Evolutionary conservation across 2,329 filamentous ascomycete species (phyloP).

Genomic region (Colletotrichum salicis): DNA sequence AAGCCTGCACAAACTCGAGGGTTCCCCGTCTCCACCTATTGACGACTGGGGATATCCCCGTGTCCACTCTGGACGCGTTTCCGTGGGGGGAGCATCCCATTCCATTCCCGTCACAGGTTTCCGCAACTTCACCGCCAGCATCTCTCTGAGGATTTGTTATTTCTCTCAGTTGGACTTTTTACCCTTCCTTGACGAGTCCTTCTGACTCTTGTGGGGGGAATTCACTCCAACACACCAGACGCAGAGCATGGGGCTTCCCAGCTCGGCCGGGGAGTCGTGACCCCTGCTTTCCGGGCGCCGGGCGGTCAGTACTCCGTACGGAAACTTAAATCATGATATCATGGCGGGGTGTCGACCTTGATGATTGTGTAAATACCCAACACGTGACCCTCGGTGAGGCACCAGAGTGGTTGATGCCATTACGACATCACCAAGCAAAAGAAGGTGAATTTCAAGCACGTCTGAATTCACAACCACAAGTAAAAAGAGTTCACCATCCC

Average conservation of each 20-base stretch:
- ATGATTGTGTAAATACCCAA: too few relatives aligned
- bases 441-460: too few relatives aligned
- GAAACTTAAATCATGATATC: neutral
- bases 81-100: neutral
- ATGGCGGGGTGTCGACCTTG: too few relatives aligned
- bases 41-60: neutral
- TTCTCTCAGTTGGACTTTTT: neutral
- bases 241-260: neutral
- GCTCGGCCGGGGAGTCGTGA: neutral
- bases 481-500: too few relatives aligned
- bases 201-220: neutral
- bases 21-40: neutral
- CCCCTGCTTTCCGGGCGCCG: neutral
- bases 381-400: too few relatives aligned
- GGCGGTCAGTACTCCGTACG: neutral
- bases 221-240: neutral
- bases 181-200: neutral
- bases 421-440: too few relatives aligned
- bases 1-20: constrained; percentile 3
- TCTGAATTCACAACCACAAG: too few relatives aligned
- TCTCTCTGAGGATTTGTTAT: neutral
- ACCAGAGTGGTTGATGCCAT: too few relatives aligned
- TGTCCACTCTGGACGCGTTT: neutral
- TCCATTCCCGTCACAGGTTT: neutral
- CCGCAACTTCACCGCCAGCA: neutral